Base-by-base conservation (phyloP, 2,329 filamentous ascomycete genomes). In the Ophiostoma sp. region DNA sequence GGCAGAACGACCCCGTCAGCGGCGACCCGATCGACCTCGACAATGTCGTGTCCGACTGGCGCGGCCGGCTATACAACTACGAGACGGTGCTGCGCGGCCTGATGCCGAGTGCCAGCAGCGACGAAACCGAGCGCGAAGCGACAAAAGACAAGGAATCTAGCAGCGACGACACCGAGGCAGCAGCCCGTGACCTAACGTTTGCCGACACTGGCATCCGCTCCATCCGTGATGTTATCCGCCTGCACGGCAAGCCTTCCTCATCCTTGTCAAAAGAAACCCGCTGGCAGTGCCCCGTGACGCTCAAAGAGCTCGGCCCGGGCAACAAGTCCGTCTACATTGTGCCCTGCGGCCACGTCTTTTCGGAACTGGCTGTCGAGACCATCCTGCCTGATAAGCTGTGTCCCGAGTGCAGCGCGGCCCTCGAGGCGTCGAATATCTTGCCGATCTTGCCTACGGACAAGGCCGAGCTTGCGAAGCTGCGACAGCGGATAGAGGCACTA, bases 331-430 rank as follows among this genome's bases (percentile, higher is more conserved):
- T 97, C 1, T 99, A 98, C 78, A 79, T 99, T 2, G 93, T 98
- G 4, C 96, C 96, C 0, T 99, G 96, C 79, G 97, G 96, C 0
- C 97, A 99, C 84, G 95, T 93, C 0, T 98, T 98, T 82, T 91
- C 93, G 0, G 94, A 97, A 75, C 90, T 90, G 71, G 94, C 94
- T 8, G 91, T 98, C 76, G 92, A 91, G 77, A 93, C 96, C 82
- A 89, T 97, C n/a, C 45, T 74, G 17, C 80, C 84, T 2, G 91
- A 92, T 76, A 84, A 86, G 36, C 79, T 80, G 0, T 92, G 90
- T 73, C 87, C 89, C 0, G 87, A 95, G 83, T 99, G 96, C 82
- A 93, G 92, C 76, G 89, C 91, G 73, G 78, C 86, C 0, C 98
- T 96, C 79, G 88, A 88, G 28, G 82, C 87, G 31, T 90, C 92